Percentiles rank a stretch among this genome's conserved stretches.
Conservation (phyloP, 2,329 filamentous ascomycete species). For the Aschersonia sp. region DNA sequence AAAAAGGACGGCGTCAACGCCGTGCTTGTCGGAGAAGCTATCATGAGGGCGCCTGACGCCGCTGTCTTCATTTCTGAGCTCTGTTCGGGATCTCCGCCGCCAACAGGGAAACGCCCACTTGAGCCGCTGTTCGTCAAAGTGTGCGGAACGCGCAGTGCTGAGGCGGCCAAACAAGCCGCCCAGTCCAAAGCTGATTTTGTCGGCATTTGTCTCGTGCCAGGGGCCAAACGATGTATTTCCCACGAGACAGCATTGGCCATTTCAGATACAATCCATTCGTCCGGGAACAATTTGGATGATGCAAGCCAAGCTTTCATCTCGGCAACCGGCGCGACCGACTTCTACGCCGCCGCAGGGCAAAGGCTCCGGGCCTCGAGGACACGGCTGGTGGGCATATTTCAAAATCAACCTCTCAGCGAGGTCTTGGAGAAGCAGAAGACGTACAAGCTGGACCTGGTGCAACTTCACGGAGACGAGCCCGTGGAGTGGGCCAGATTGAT, state of each 20-base stretch:
- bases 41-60: conserved; percentile 84
- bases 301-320: conserved; percentile 12
- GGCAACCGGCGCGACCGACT: conserved; percentile 40
- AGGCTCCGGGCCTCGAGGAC: conserved; percentile 44
- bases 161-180: conserved; percentile 67
- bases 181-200: conserved; percentile 83
- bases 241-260: conserved; percentile 70
- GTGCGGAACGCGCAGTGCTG: conserved; percentile 74
- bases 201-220: conserved; percentile 80
- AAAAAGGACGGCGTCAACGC: conserved; percentile 82
- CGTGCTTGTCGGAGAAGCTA: conserved; percentile 84
- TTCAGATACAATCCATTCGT: conserved; percentile 63
- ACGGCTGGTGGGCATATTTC: conserved; percentile 84
- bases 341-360: conserved; percentile 45
- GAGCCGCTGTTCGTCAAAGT: conserved; percentile 70
- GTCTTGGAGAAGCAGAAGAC: conserved; percentile 64
- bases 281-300: conserved; percentile 29
- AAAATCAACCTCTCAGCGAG: conserved; percentile 74
- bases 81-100: conserved; percentile 42
- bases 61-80: conserved; percentile 71
- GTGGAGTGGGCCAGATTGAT: conserved; percentile 84
- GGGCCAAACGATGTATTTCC: conserved; percentile 65
- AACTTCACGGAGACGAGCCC: conserved; percentile 85
- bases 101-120: conserved; percentile 17
- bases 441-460: conserved; percentile 73